Base-by-base conservation (phyloP, 768 basidiomycete species). In the Tubosaeta sp. region DNA sequence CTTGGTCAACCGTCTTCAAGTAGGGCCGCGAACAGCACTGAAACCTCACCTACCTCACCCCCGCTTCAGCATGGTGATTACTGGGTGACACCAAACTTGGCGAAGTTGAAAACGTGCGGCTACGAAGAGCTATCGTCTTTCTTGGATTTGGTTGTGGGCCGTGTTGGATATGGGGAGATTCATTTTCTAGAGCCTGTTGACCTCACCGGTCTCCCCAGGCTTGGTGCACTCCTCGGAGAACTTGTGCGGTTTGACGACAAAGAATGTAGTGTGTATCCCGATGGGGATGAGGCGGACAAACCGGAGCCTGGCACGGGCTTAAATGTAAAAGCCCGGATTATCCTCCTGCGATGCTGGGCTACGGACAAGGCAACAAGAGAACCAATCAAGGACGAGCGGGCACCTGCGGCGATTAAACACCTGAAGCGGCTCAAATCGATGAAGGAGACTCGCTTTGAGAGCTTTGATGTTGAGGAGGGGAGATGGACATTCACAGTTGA, bases 401-500 rank as follows among this genome's bases (percentile, higher is more conserved):
- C 92, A 60, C 82, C 87, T n/a, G 65, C 69, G 31, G 80, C 83
- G 35, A 72, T 83, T 34, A 85, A 84, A 57, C 84, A 90, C 59
- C 56, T 94, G 61, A 91, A 89, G 70, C 80, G 87, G 56, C 72
- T 97, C 67, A 84, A 84, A 75, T 78, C 75, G 47, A 92, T 94
- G 80, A 84, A 85, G 65, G 85, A 87, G 48, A 97, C 94, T 35
- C 79, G 79, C 43, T 97, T 94, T 61, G 84, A 89, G 65, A 72
- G 71, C 61, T 98, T 89, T 67, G 86, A 93, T 51, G 76, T 83
- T 48, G 75, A 75, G 59, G 82, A 84, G 60, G 96, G 96, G 46
- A 85, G 80, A 69, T 97, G 95, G 95, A 87, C 83, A 44, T 98
- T 99, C 72, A 83, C 77, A 27, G 96, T 98, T 55, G 85, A 93